Conservation (phyloP, 2,329 filamentous ascomycete species). For the Kalmusia sp. region DNA sequence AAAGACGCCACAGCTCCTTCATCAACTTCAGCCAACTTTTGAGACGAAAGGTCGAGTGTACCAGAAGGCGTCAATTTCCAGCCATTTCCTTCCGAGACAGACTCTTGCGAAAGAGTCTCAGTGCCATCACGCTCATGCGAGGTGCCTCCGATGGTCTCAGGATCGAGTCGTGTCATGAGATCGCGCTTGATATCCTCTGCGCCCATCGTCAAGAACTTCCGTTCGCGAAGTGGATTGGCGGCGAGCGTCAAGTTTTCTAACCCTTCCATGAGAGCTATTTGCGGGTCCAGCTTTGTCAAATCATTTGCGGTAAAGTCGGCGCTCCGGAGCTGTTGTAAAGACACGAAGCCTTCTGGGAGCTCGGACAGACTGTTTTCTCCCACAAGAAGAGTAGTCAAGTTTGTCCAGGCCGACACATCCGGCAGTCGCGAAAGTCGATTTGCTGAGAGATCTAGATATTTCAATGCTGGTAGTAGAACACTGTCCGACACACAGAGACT, state of each 20-base stretch:
- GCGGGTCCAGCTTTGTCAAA: constrained; percentile 75
- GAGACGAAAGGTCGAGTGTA: constrained; percentile 52
- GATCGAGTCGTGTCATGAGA: constrained; percentile 70
- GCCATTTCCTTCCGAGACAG: constrained; percentile 12
- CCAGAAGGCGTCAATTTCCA: constrained; percentile 46
- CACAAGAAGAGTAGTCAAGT: constrained; percentile 74
- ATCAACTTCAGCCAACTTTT: constrained; percentile 48
- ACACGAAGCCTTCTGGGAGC: constrained; percentile 78
- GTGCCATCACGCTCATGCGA: constrained; percentile 11
- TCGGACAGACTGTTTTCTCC: constrained; percentile 81
- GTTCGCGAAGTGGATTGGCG: constrained; percentile 90
- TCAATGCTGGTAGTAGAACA: constrained; percentile 73
- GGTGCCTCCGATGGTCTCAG: constrained; percentile 38
- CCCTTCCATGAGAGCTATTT: constrained; percentile 79
- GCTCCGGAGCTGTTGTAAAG: constrained; percentile 71
- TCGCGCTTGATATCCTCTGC: constrained; percentile 83
- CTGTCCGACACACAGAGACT: constrained; percentile 56
- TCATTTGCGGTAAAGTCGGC: constrained; percentile 88
- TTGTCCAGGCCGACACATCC: constrained; percentile 75
- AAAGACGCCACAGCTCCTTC: constrained; percentile 50
- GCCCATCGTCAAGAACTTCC: constrained; percentile 80
- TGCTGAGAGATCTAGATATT: constrained; percentile 77
- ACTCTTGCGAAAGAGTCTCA: constrained; percentile 10
- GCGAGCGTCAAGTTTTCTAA: constrained; percentile 77
- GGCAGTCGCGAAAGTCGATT: constrained; percentile 81